Evolutionary conservation across 352 stramenopile genomes (phyloP).

Genomic region (Globisporangium uncinulatum): DNA sequence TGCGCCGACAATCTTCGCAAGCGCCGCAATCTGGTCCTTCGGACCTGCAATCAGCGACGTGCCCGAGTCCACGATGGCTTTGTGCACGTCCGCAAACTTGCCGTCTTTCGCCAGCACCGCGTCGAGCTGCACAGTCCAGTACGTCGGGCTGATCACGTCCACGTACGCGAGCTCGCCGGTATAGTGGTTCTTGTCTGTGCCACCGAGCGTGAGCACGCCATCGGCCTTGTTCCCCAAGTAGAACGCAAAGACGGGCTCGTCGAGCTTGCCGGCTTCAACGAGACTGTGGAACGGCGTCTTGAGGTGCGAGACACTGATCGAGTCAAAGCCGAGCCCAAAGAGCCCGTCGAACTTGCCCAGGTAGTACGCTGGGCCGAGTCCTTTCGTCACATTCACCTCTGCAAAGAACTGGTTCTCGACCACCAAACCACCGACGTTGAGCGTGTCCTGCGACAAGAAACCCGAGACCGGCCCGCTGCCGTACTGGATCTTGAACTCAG

Average conservation of each 20-base stretch:
- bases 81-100: conserved; percentile 11
- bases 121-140: conserved; percentile 32
- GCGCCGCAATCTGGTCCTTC: conserved; percentile 11
- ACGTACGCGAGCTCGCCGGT: conserved; percentile 81
- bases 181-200: conserved; percentile 69
- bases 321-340: conserved; percentile 85
- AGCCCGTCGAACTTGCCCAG: conserved; percentile 93
- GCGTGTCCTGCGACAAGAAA: conserved; percentile 62
- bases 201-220: conserved; percentile 24
- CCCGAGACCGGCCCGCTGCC: conserved; percentile 73
- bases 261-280: conserved; percentile 66
- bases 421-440: conserved; percentile 29
- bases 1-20: conserved; percentile 35
- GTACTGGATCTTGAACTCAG: conserved; percentile 87
- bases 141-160: conserved; percentile 14
- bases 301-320: conserved; percentile 73
- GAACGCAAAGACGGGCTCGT: conserved; percentile 85
- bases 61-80: conserved; percentile 23
- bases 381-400: conserved; percentile 84
- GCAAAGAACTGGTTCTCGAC: conserved; percentile 72
- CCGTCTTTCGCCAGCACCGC: conserved; percentile 25
- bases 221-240: conserved; percentile 69
- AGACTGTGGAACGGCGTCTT: conserved; percentile 85
- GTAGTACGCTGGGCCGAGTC: conserved; percentile 84
- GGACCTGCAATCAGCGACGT: conserved; percentile 17